These are phyloP conservation scores for Croton laevigatus DNA, from an alignment of 441 rosid genomes.

Conservation along the genomic window DNA sequence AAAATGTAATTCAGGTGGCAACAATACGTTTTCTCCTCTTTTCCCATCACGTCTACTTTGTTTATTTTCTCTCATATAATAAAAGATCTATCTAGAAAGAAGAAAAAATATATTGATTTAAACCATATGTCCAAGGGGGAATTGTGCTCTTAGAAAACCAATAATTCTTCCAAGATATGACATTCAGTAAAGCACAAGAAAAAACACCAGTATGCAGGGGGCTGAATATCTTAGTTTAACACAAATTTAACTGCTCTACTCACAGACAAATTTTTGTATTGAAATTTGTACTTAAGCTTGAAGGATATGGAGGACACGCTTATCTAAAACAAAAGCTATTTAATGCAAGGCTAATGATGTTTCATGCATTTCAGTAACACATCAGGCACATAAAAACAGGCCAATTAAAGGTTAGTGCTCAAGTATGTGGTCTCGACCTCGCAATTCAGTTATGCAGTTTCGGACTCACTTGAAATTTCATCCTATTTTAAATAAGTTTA, in stretches of 20 bases:
- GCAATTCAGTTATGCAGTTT: neutral
- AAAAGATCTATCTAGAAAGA: neutral
- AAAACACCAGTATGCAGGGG: neutral
- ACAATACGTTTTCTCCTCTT: neutral
- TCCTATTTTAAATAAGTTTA: neutral
- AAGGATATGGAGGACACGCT: neutral
- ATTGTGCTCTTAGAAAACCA: neutral
- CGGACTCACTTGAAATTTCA: neutral
- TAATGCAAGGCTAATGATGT: neutral
- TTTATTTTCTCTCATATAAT: neutral
- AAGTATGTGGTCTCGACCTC: neutral
- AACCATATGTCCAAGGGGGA: neutral
- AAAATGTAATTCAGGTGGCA: too few relatives aligned
- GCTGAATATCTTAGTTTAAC: neutral
- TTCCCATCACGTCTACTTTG: neutral
- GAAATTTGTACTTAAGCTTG: neutral
- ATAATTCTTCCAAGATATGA: neutral
- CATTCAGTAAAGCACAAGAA: neutral
- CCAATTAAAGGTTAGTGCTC: neutral
- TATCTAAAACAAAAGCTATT: conserved; percentile 3
- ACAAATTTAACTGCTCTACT: neutral
- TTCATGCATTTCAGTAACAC: neutral
- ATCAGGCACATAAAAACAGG: neutral
- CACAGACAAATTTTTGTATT: neutral
- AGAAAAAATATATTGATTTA: neutral